Evolutionary conservation across 129 eudicot genomes (phyloP), one percentile per base, ranked within the genome.

Genomic region (Chrysanthemum lavandulifolium): DNA sequence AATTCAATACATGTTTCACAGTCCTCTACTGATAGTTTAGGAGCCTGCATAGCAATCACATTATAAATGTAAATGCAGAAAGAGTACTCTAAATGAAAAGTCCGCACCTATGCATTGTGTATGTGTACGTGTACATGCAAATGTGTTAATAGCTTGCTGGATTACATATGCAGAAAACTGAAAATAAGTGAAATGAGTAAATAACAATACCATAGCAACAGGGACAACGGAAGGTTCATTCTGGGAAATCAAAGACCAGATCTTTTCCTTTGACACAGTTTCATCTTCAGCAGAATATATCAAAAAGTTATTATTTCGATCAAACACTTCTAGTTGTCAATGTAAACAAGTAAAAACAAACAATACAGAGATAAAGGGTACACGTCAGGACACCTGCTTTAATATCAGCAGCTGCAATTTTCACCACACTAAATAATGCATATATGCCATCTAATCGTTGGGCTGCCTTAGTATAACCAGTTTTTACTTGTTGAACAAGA

Each of bases 371-470:
- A 19, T 7, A 53, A 58, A 53, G 9, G 5, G 47, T 40, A 6
- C 10, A 40, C 47, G 47, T 40, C 10, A 36, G 8, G 25, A 10
- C 66, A 95, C 99, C 99, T 79, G 97, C 86, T 91, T 83, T 91
- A 36, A 91, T 84, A 74, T 95, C 99, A 74, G 85, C 78, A 62
- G 91, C 91, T 67, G 97, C 88, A 83, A 95, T 78, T 76, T 88
- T 90, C 19, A 84, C 81, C 81, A 88, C 81, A 70, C 83, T 75
- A 15, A 88, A 72, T 66, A 95, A 84, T 40, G 99, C 89, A 86
- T 79, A 95, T 56, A 95, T 91, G 15, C 97, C 96, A 83, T 95
- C 99, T 84, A 95, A 68, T 54, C 97, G 90, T 81, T 95, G 99
- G 47, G 88, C 89, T 31, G 91, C 86, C 86, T 91, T 95, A 13